These are phyloP conservation scores for Aphanomyces cochlioides DNA, from an alignment of 352 stramenopile species.

Conservation along the genomic window DNA sequence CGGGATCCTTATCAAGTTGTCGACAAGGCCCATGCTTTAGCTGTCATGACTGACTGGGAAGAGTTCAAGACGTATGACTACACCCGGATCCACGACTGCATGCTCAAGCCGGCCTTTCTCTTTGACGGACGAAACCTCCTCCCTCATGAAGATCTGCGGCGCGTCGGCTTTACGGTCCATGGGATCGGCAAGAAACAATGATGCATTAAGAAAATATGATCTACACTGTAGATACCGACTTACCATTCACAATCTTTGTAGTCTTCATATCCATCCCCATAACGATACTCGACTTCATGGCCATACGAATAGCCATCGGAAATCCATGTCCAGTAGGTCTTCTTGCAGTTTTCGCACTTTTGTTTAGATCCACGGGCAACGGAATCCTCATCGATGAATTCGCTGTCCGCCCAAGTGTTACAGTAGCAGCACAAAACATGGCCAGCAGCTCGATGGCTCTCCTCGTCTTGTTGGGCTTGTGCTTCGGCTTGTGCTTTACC, in stretches of 20 bases:
- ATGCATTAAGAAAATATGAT: too few relatives aligned
- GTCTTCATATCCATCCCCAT: too few relatives aligned
- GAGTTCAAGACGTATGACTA: conserved; percentile 98
- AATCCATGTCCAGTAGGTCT: conserved; percentile 27
- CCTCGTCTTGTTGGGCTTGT: not conserved
- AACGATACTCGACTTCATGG: conserved; percentile 16
- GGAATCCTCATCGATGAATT: conserved; percentile 26
- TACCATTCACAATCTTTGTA: not conserved
- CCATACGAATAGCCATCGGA: conserved; percentile 19
- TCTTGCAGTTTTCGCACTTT: conserved; percentile 13
- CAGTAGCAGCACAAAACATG: conserved; percentile 23
- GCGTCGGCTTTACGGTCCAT: conserved; percentile 98
- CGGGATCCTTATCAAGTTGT: conserved; percentile 90
- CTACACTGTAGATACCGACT: too few relatives aligned
- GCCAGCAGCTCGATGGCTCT: not conserved
- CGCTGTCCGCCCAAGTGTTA: not conserved
- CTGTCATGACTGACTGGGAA: conserved; percentile 98
- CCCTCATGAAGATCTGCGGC: conserved; percentile 88
- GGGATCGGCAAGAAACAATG: conserved; percentile 86
- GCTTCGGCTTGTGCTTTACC: not conserved
- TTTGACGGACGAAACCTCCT: conserved; percentile 99
- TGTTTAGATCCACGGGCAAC: conserved; percentile 13
- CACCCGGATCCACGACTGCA: conserved; percentile 91
- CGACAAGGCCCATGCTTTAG: conserved; percentile 90
- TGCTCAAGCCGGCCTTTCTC: conserved; percentile 99